Percentiles rank a stretch among this genome's conserved stretches.
These are phyloP conservation scores for Venturia effusa DNA, from an alignment of 2,329 filamentous ascomycete species.

Conservation along the genomic window DNA sequence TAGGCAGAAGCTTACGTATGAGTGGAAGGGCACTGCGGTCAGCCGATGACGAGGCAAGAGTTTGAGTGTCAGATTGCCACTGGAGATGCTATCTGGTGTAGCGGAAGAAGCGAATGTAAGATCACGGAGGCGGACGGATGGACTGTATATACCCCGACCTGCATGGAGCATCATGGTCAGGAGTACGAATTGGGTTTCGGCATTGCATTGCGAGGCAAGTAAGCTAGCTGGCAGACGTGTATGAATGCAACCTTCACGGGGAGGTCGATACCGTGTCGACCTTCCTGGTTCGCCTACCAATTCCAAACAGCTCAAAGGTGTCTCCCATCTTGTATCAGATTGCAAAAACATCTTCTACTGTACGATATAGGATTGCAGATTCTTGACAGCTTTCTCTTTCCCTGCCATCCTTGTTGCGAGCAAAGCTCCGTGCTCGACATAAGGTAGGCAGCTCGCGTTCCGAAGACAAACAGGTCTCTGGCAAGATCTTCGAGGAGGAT, in stretches of 20 bases:
- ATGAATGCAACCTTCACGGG: not conserved
- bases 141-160: not conserved
- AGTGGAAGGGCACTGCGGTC: not conserved
- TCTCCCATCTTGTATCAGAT: too few relatives aligned
- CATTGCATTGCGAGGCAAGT: not conserved
- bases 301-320: too few relatives aligned
- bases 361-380: too few relatives aligned
- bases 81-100: not conserved
- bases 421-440: too few relatives aligned
- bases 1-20: not conserved
- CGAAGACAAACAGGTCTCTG: too few relatives aligned
- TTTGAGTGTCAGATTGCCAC: not conserved
- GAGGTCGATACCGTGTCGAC: too few relatives aligned
- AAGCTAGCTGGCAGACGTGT: not conserved
- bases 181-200: not conserved
- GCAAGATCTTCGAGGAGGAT: too few relatives aligned
- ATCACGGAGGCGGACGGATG: not conserved
- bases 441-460: too few relatives aligned
- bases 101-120: not conserved
- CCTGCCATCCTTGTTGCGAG: too few relatives aligned
- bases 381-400: too few relatives aligned
- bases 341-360: too few relatives aligned
- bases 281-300: too few relatives aligned
- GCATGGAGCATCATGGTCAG: not conserved
- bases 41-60: not conserved